Evolutionary conservation across 176 grass and related monocot species (phyloP).

Genomic region (Oryza rufipogon): DNA sequence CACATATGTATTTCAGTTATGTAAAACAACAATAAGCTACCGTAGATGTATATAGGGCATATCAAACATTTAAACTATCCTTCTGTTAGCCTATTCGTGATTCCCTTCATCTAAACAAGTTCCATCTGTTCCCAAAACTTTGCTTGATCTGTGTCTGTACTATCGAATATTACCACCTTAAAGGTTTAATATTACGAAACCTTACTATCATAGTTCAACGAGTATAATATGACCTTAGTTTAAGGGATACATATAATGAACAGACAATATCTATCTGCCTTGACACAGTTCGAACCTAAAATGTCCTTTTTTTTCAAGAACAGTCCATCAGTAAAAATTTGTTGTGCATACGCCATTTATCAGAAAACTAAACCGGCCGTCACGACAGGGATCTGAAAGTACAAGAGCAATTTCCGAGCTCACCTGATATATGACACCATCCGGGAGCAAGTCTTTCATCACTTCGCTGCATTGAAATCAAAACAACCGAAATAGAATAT

Average conservation of each 20-base stretch:
- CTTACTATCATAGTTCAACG: neutral
- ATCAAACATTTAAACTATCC: neutral
- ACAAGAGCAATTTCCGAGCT: neutral
- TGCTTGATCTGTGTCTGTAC: neutral
- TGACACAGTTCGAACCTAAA: neutral
- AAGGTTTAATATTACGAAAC: too few relatives aligned
- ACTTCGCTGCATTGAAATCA: constrained; percentile 67
- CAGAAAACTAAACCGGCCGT: neutral
- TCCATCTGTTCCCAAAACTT: neutral
- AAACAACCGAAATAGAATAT: constrained; percentile 8
- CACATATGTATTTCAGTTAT: neutral
- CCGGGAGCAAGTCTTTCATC: constrained; percentile 71
- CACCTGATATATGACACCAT: constrained; percentile 87
- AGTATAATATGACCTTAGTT: neutral
- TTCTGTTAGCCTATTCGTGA: neutral
- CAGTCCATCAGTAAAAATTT: neutral
- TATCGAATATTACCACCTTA: neutral
- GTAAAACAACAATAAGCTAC: neutral
- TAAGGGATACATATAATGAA: neutral
- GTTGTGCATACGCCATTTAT: neutral
- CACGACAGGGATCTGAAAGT: neutral
- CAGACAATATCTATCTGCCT: neutral
- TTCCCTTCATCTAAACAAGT: neutral
- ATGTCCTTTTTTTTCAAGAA: neutral
- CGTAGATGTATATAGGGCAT: neutral